Percentiles rank a stretch among this genome's conserved stretches.
Conservation (phyloP, 306 rosid species). For the Lagenaria siceraria region DNA sequence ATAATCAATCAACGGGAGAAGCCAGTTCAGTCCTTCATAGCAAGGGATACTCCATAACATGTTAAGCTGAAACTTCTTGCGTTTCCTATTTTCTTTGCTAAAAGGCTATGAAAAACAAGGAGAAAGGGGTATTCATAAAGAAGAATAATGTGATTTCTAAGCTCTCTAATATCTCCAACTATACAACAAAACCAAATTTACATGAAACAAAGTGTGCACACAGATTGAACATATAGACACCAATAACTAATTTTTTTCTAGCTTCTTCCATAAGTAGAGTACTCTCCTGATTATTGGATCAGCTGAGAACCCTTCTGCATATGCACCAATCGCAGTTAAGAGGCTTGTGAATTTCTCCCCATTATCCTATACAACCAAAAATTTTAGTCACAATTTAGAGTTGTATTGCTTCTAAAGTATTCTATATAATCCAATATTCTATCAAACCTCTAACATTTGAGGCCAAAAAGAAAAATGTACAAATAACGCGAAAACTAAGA, state of each 20-base stretch:
- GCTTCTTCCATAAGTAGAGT: slow-evolving; percentile 34
- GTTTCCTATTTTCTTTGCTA: neutral
- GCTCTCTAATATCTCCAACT: neutral
- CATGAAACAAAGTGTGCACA: neutral
- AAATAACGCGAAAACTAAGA: neutral
- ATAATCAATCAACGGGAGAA: neutral
- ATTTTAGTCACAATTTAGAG: neutral
- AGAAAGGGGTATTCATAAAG: neutral
- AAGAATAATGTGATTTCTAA: neutral
- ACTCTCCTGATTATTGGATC: slow-evolving; percentile 67
- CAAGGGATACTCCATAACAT: neutral
- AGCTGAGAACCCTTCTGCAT: slow-evolving; percentile 86
- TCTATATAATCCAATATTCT: neutral
- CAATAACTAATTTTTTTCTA: neutral
- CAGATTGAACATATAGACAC: neutral
- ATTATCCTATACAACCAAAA: slow-evolving; percentile 39
- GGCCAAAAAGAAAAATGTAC: neutral
- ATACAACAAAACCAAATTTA: neutral
- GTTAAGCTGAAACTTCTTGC: neutral
- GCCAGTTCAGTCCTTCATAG: neutral
- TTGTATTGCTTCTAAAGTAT: neutral
- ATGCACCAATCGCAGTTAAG: slow-evolving; percentile 61
- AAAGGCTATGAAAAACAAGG: neutral
- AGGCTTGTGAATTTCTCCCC: slow-evolving; percentile 41
- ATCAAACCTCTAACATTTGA: neutral